phyloP scores from a whole-genome alignment of 2,329 filamentous ascomycete genomes.

The Aspergillus quadrilineatus region DNA sequence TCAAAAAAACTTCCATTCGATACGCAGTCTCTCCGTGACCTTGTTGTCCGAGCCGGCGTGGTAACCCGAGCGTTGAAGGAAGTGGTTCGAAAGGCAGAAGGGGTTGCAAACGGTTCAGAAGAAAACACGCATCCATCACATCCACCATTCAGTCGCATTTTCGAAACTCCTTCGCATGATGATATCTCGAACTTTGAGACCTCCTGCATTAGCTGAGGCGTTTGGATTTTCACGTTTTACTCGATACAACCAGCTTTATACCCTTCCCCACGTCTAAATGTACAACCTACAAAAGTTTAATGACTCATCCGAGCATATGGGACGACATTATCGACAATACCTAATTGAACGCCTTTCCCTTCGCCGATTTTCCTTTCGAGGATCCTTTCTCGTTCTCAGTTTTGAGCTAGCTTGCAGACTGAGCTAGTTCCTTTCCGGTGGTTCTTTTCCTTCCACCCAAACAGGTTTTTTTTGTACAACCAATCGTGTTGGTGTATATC shows the following conservation, averaged over 20 bases:
- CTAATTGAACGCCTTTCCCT: slow-evolving; percentile 9
- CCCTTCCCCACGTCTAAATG: slow-evolving; percentile 9
- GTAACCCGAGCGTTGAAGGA: slow-evolving; percentile 52
- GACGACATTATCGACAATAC: slow-evolving; percentile 15
- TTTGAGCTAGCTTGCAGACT: slow-evolving; percentile 14
- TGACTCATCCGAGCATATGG: slow-evolving; percentile 18
- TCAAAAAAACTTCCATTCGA: slow-evolving; percentile 63
- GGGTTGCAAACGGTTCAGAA: slow-evolving; percentile 37
- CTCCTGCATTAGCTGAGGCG: slow-evolving; percentile 25
- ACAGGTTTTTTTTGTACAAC: slow-evolving; percentile 26
- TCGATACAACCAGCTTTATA: slow-evolving; percentile 13
- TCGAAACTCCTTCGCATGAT: slow-evolving; percentile 41
- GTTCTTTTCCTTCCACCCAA: slow-evolving; percentile 11
- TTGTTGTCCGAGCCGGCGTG: slow-evolving; percentile 54
- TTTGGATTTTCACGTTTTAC: slow-evolving; percentile 11
- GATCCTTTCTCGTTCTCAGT: background rate
- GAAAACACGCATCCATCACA: slow-evolving; percentile 33
- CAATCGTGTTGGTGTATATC: slow-evolving; percentile 19
- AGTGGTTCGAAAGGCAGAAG: slow-evolving; percentile 50
- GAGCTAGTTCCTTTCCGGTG: slow-evolving; percentile 3
- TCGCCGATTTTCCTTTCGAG: background rate
- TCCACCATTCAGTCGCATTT: slow-evolving; percentile 51
- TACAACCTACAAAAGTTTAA: slow-evolving; percentile 20
- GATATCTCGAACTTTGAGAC: slow-evolving; percentile 32
- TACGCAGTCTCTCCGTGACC: slow-evolving; percentile 62